These are phyloP conservation scores for Epichloe glyceriae DNA, from an alignment of 2,329 filamentous ascomycete species.

Conservation along the genomic window DNA sequence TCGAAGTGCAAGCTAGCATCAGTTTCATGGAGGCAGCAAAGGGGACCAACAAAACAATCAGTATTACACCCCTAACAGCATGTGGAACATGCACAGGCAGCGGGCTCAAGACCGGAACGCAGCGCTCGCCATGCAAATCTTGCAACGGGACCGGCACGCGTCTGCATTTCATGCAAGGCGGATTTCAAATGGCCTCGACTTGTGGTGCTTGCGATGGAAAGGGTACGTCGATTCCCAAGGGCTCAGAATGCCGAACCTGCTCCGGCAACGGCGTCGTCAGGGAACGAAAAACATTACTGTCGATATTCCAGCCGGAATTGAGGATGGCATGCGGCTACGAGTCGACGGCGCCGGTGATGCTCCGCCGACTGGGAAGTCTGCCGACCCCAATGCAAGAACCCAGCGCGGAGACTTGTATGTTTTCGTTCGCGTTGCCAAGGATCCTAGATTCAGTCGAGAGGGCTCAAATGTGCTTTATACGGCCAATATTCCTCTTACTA, in stretches of 20 bases:
- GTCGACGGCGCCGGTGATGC: slow-evolving; percentile 81
- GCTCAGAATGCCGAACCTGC: slow-evolving; percentile 70
- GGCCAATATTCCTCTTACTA: slow-evolving; percentile 81
- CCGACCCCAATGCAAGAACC: slow-evolving; percentile 48
- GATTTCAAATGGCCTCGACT: slow-evolving; percentile 91
- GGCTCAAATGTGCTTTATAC: slow-evolving; percentile 91
- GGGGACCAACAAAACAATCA: slow-evolving; percentile 77
- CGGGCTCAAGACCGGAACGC: slow-evolving; percentile 70
- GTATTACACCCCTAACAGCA: slow-evolving; percentile 65
- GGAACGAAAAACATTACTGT: slow-evolving; percentile 71
- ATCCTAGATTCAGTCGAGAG: slow-evolving; percentile 75
- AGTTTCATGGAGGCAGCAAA: slow-evolving; percentile 95
- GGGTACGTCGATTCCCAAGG: slow-evolving; percentile 62
- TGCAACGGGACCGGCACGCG: slow-evolving; percentile 81
- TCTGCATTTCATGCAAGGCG: slow-evolving; percentile 80
- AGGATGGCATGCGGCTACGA: slow-evolving; percentile 87
- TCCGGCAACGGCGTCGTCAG: slow-evolving; percentile 71
- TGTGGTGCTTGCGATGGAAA: slow-evolving; percentile 71
- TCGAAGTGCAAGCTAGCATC: slow-evolving; percentile 86
- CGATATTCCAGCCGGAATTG: slow-evolving; percentile 89
- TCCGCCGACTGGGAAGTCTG: slow-evolving; percentile 58
- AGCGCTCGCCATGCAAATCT: slow-evolving; percentile 58
- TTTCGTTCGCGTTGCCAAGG: slow-evolving; percentile 75
- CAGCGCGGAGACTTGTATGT: slow-evolving; percentile 83
- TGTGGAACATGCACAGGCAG: slow-evolving; percentile 76